These are phyloP conservation scores for Melaleuca alternifolia DNA, from an alignment of 345 rosid genomes.

Conservation along the genomic window DNA sequence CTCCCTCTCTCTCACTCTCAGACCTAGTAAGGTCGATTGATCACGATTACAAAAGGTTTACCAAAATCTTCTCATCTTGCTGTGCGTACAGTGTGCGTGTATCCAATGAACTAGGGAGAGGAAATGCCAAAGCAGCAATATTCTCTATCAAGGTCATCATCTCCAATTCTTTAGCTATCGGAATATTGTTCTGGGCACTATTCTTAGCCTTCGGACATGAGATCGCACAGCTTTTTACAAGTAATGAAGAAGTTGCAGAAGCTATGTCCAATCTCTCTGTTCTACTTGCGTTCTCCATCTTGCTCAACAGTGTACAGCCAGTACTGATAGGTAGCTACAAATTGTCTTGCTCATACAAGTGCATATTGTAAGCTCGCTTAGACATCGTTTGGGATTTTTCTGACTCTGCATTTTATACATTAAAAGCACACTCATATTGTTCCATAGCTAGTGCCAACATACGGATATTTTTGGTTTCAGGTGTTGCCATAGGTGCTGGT, in stretches of 20 bases:
- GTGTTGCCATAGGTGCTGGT: slow-evolving; percentile 50
- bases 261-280: slow-evolving; percentile 34
- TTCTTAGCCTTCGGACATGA: slow-evolving; percentile 30
- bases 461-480: slow-evolving; percentile 1
- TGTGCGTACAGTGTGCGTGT: slow-evolving; percentile 41
- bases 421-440: neutral
- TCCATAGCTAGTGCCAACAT: neutral
- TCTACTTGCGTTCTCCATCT: slow-evolving; percentile 48
- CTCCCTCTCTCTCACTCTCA: neutral
- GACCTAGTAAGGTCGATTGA: neutral
- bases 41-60: too few relatives aligned
- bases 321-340: slow-evolving; percentile 30
- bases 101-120: slow-evolving; percentile 64
- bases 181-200: slow-evolving; percentile 31
- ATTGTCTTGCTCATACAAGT: neutral
- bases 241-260: slow-evolving; percentile 25
- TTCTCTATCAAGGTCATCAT: slow-evolving; percentile 44
- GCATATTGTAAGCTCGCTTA: neutral
- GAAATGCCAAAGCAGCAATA: slow-evolving; percentile 38
- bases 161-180: slow-evolving; percentile 18
- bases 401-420: neutral
- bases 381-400: neutral
- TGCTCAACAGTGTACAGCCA: slow-evolving; percentile 57
- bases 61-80: neutral
- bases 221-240: slow-evolving; percentile 33